These are phyloP conservation scores for Pyrenopolyporus hunteri DNA, from an alignment of 495 filamentous ascomycete genomes.

Conservation along the genomic window DNA sequence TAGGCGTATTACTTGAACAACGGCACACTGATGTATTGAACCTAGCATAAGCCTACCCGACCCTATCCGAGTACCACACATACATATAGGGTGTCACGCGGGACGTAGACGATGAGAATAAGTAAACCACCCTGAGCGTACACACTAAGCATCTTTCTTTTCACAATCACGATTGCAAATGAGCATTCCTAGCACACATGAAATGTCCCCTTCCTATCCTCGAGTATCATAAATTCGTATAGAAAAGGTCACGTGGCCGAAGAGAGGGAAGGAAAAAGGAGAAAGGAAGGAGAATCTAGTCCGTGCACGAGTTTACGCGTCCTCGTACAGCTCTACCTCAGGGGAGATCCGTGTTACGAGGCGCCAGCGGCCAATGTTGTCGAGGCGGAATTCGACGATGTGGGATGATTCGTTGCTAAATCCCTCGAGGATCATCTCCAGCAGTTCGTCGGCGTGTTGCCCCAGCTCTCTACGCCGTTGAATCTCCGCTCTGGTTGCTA, in stretches of 20 bases:
- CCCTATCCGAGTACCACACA: no score
- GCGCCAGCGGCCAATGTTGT: conserved; percentile 43
- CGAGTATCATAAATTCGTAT: no score
- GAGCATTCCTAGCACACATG: neutral
- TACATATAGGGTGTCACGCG: no score
- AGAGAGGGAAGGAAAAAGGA: neutral
- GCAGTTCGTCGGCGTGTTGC: conserved; percentile 19
- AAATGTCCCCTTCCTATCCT: neutral
- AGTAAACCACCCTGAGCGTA: neutral
- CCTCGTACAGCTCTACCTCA: conserved; percentile 36
- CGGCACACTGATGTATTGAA: no score
- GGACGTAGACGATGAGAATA: no score
- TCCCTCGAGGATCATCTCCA: conserved; percentile 37
- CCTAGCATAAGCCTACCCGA: no score
- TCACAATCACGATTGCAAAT: no score
- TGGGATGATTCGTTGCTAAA: conserved; percentile 1
- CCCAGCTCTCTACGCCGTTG: conserved; percentile 29
- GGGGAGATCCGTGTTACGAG: conserved; percentile 35
- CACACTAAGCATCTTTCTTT: no score
- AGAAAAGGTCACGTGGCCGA: neutral
- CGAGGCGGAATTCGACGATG: conserved; percentile 17
- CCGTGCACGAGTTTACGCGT: neutral
- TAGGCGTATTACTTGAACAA: no score
- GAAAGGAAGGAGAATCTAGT: neutral
- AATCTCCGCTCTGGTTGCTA: conserved; percentile 29